These are phyloP conservation scores for Debaryomyces udenii DNA, from an alignment of 1,139 yeast genomes.

Conservation along the genomic window DNA sequence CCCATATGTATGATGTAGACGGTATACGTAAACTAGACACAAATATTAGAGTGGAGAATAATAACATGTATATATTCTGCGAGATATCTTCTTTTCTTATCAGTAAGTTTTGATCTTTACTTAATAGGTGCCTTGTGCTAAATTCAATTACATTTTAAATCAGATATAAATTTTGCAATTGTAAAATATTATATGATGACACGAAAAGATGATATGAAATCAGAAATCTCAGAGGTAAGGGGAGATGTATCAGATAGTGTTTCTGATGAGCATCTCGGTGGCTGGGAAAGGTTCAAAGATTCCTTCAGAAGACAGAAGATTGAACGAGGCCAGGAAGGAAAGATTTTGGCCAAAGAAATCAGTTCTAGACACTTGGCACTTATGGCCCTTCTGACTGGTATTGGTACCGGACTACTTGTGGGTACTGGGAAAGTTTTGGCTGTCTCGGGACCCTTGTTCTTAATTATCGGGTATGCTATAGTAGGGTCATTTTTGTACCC, in stretches of 20 bases:
- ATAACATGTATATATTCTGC: no score
- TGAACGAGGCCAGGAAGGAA: constrained; percentile 26
- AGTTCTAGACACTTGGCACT: constrained; percentile 37
- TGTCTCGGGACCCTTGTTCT: constrained; percentile 38
- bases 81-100: no score
- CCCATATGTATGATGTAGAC: no score
- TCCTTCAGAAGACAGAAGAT: constrained; percentile 29
- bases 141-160: no score
- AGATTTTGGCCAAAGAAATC: constrained; percentile 34
- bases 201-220: background rate
- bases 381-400: constrained; percentile 43
- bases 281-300: constrained; percentile 31
- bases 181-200: background rate
- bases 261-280: background rate
- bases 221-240: background rate
- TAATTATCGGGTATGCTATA: constrained; percentile 38
- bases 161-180: no score
- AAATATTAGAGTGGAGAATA: no score
- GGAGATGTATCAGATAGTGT: background rate
- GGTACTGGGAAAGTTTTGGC: constrained; percentile 38
- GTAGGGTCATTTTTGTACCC: constrained; percentile 44
- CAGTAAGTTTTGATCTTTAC: no score
- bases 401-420: constrained; percentile 45
- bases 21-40: no score
- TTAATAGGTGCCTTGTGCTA: no score